phyloP scores from a whole-genome alignment of 2,329 filamentous ascomycete genomes.

The Endoconidiophora polonica region DNA sequence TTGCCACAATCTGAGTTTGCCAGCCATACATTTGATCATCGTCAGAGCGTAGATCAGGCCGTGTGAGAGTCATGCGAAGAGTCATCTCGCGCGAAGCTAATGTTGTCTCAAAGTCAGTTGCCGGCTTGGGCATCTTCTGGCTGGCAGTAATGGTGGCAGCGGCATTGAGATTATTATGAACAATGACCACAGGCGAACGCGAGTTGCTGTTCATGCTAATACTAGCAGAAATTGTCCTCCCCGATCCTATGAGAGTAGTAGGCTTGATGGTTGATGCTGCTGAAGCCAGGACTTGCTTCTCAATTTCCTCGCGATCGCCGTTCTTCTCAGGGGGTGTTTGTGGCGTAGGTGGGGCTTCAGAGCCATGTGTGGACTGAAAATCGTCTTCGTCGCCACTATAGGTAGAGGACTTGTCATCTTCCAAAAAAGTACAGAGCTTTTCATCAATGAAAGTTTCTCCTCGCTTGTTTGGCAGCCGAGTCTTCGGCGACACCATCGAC shows the following conservation, averaged over 20 bases:
- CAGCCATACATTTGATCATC: slow-evolving; percentile 59
- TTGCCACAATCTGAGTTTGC: slow-evolving; percentile 24
- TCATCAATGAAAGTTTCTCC: slow-evolving; percentile 18
- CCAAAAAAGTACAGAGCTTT: slow-evolving; percentile 10
- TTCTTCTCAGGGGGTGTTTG: slow-evolving; percentile 19
- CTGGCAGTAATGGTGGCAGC: slow-evolving; percentile 25
- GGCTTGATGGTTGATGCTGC: neutral
- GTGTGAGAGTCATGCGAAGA: slow-evolving; percentile 82
- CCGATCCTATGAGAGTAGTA: neutral
- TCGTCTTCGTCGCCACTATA: slow-evolving; percentile 28
- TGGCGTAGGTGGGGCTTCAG: slow-evolving; percentile 43
- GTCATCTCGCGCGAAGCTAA: slow-evolving; percentile 60
- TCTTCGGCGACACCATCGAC: slow-evolving; percentile 9
- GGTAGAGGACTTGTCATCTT: slow-evolving; percentile 35
- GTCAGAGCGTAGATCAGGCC: slow-evolving; percentile 65
- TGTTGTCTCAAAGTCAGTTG: slow-evolving; percentile 10
- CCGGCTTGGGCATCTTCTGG: slow-evolving; percentile 16
- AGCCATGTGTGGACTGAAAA: slow-evolving; percentile 36
- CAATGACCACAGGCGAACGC: slow-evolving; percentile 5
- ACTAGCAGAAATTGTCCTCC: neutral
- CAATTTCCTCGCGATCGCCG: slow-evolving; percentile 17
- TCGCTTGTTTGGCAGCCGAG: slow-evolving; percentile 17
- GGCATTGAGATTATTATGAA: neutral
- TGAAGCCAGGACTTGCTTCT: slow-evolving; percentile 21
- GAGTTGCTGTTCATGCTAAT: slow-evolving; percentile 17